A percentile compares a stretch with the other conserved stretches of the same genome.
Evolutionary conservation across 176 grass and related monocot genomes (phyloP).

Genomic region (Eleusine indica): DNA sequence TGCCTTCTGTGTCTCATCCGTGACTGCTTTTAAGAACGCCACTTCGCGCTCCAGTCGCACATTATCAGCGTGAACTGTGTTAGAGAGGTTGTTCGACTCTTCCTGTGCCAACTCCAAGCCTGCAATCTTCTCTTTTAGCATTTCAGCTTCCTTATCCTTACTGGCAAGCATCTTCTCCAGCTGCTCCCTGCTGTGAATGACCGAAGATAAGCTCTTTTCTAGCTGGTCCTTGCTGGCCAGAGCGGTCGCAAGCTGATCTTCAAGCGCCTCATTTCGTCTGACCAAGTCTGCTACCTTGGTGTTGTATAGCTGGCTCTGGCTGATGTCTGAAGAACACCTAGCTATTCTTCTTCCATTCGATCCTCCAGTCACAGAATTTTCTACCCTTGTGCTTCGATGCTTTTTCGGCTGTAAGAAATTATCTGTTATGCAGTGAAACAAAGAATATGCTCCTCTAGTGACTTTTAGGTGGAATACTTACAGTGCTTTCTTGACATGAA

Average conservation of each 20-base stretch:
- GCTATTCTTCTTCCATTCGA: conserved; percentile 50
- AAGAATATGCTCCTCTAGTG: conserved; percentile 31
- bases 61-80: conserved; percentile 76
- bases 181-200: conserved; percentile 65
- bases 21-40: conserved; percentile 85
- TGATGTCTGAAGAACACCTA: conserved; percentile 66
- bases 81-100: conserved; percentile 84
- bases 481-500: conserved; percentile 46
- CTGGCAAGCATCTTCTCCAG: conserved; percentile 66
- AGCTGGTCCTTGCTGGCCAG: conserved; percentile 64
- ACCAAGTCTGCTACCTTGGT: conserved; percentile 70
- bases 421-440: conserved; percentile 26
- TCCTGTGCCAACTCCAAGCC: conserved; percentile 83
- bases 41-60: conserved; percentile 87
- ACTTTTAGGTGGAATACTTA: conserved; percentile 31
- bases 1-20: conserved; percentile 89
- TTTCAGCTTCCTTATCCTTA: conserved; percentile 63
- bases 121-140: conserved; percentile 77
- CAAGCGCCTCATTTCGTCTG: conserved; percentile 54
- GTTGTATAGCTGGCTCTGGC: conserved; percentile 67
- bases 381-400: conserved; percentile 6
- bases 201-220: conserved; percentile 65
- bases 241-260: conserved; percentile 53
- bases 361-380: conserved; percentile 26
- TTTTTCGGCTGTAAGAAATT: conserved; percentile 51